Evolutionary conservation across 306 rosid genomes (phyloP).

Genomic region (Gillenia trifoliata): DNA sequence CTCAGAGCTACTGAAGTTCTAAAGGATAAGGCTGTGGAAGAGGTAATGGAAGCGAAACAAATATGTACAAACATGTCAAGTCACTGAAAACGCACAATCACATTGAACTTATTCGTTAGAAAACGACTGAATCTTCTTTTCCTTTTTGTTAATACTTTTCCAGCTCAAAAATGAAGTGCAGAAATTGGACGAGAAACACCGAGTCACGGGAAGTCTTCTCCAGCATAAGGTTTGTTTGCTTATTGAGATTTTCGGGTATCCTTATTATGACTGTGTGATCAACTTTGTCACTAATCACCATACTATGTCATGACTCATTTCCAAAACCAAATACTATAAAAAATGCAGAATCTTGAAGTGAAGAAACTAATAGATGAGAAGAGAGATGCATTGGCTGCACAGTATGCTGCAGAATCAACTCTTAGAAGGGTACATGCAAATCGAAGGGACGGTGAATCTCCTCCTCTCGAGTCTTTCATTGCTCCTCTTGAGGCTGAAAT

Average conservation of each 20-base stretch:
- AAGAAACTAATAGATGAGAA: slow-evolving; percentile 65
- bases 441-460: slow-evolving; percentile 63
- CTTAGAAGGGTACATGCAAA: slow-evolving; percentile 66
- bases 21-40: slow-evolving; percentile 78
- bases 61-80: not conserved
- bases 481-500: slow-evolving; percentile 92
- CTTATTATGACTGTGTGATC: not conserved
- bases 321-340: slow-evolving; percentile 13
- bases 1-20: slow-evolving; percentile 60
- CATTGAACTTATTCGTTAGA: too few relatives aligned
- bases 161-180: slow-evolving; percentile 58
- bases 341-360: slow-evolving; percentile 74
- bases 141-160: slow-evolving; percentile 3
- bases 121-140: not conserved
- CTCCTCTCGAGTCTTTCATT: slow-evolving; percentile 58
- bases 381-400: slow-evolving; percentile 83
- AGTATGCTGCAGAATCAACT: slow-evolving; percentile 85
- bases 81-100: not conserved
- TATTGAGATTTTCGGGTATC: slow-evolving; percentile 10
- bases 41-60: slow-evolving; percentile 37
- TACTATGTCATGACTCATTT: not conserved
- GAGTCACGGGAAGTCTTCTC: slow-evolving; percentile 45
- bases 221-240: slow-evolving; percentile 61
- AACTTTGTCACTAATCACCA: slow-evolving; percentile 9
- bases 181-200: slow-evolving; percentile 51